Evolutionary conservation across 495 filamentous ascomycete genomes (phyloP).

Genomic region (Podospora didyma): DNA sequence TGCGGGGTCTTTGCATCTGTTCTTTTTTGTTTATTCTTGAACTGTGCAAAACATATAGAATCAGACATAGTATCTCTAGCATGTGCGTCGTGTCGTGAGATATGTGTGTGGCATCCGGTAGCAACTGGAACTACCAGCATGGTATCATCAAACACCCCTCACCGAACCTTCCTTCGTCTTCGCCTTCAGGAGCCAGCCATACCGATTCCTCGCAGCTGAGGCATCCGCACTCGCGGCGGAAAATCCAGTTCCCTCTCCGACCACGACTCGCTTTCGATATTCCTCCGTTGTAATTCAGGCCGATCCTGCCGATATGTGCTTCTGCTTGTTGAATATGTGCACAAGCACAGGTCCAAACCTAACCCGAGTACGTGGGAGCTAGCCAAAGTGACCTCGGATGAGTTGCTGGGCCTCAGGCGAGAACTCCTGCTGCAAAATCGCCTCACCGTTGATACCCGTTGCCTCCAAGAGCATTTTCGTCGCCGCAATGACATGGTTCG

Average conservation of each 20-base stretch:
- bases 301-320: neutral
- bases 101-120: neutral
- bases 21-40: neutral
- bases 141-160: slow-evolving; percentile 8
- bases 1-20: neutral
- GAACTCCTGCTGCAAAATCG: slow-evolving; percentile 61
- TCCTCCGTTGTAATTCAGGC: neutral
- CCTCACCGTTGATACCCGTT: slow-evolving; percentile 65
- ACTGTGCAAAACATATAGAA: neutral
- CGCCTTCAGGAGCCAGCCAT: neutral
- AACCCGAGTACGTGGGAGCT: neutral
- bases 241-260: no score
- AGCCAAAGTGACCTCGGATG: slow-evolving; percentile 68
- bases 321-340: neutral
- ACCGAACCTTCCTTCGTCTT: neutral
- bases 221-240: neutral
- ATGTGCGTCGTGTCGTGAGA: neutral
- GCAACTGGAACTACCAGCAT: slow-evolving; percentile 4
- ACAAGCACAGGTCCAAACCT: neutral
- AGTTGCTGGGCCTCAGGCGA: slow-evolving; percentile 71
- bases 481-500: slow-evolving; percentile 64
- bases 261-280: neutral
- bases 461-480: slow-evolving; percentile 68
- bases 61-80: neutral
- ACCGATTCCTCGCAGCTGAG: neutral